Evolutionary conservation across 2,329 filamentous ascomycete species (phyloP).

Genomic region (Teratosphaeria zuluensis): DNA sequence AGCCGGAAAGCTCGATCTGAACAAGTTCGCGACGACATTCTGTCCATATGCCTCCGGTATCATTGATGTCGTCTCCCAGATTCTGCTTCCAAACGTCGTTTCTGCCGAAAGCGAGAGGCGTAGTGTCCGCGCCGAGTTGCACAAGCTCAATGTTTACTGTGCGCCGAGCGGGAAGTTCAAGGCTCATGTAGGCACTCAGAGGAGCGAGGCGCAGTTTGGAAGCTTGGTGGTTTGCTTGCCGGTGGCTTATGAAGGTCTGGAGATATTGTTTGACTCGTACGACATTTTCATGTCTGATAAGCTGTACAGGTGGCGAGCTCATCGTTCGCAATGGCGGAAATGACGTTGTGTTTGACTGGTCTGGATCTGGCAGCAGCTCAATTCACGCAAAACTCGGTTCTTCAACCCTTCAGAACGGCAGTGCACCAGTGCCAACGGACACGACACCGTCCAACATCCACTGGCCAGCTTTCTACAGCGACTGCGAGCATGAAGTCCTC

Average conservation of each 20-base stretch:
- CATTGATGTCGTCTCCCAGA: constrained; percentile 40
- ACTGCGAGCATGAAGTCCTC: constrained; percentile 45
- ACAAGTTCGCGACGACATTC: constrained; percentile 38
- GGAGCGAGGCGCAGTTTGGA: constrained; percentile 13
- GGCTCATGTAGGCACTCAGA: constrained; percentile 20
- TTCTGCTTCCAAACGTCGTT: constrained; percentile 7
- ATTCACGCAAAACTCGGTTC: neutral
- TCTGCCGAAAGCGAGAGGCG: neutral
- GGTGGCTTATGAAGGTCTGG: neutral
- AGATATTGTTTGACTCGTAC: neutral
- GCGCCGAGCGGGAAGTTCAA: constrained; percentile 14
- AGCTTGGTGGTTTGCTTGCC: constrained; percentile 17
- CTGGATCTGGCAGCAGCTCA: neutral
- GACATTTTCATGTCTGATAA: neutral
- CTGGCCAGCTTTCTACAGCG: constrained; percentile 47
- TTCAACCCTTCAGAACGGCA: neutral
- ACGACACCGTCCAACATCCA: constrained; percentile 14
- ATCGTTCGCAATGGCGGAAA: constrained; percentile 33
- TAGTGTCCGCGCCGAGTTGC: constrained; percentile 42
- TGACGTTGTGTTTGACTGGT: constrained; percentile 35
- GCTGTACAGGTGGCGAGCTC: constrained; percentile 32
- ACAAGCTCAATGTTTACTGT: constrained; percentile 44
- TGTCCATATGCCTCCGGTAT: constrained; percentile 44
- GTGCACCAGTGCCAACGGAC: constrained; percentile 6
- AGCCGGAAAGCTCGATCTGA: constrained; percentile 40